A percentile compares a stretch with the other conserved stretches of the same genome.
Evolutionary conservation across 2,329 filamentous ascomycete species (phyloP).

Genomic region (Domatiomyces globalis): DNA sequence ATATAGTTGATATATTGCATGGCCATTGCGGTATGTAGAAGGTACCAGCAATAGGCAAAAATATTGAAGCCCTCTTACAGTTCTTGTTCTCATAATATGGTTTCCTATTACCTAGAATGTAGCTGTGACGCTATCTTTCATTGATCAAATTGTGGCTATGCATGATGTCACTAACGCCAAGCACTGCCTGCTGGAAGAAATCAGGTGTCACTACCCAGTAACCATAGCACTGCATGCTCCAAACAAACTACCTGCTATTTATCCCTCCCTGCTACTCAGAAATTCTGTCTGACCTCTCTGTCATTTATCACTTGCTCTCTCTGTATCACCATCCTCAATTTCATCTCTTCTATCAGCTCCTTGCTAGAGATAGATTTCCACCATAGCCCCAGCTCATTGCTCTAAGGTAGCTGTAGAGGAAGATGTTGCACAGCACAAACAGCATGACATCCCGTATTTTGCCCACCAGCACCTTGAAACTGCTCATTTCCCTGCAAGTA

Average conservation of each 20-base stretch:
- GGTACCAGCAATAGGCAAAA: background rate
- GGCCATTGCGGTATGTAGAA: slow-evolving; percentile 1
- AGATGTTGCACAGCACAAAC: background rate
- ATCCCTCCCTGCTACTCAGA: too few species aligned
- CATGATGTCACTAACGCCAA: too few species aligned
- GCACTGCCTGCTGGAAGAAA: too few species aligned
- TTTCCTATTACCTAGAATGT: too few species aligned
- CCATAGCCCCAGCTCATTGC: background rate
- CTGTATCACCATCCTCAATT: background rate
- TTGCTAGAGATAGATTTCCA: background rate
- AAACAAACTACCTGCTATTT: too few species aligned
- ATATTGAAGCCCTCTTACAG: background rate
- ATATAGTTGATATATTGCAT: slow-evolving; percentile 34
- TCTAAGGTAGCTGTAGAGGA: background rate
- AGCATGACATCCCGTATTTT: slow-evolving; percentile 15
- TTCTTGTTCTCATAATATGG: too few species aligned
- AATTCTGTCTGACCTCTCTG: too few species aligned
- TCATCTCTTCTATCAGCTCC: background rate
- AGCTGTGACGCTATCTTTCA: too few species aligned
- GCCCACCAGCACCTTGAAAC: slow-evolving; percentile 16
- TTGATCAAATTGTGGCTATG: too few species aligned
- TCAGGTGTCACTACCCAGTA: too few species aligned
- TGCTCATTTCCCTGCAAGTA: slow-evolving; percentile 13
- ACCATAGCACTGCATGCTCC: too few species aligned
- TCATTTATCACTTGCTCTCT: background rate